phyloP scores from a whole-genome alignment of 176 grass and related monocot genomes.

The Oryza meridionalis region DNA sequence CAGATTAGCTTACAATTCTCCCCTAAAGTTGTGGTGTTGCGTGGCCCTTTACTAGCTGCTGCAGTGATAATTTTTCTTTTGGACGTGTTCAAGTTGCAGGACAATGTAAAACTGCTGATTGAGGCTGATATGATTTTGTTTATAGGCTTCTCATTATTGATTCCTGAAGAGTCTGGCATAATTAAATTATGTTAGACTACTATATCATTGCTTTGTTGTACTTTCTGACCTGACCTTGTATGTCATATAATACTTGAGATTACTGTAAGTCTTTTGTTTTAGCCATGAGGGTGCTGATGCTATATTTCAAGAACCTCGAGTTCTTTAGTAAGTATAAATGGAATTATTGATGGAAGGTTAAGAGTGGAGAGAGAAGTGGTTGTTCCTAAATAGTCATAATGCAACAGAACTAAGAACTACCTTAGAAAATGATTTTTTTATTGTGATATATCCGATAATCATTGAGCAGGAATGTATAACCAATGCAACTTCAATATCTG shows the following conservation, averaged over 20 bases:
- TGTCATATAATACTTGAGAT: conserved; percentile 6
- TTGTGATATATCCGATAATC: conserved; percentile 13
- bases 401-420: background rate
- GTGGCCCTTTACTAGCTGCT: background rate
- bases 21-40: background rate
- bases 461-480: background rate
- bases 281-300: background rate
- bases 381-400: background rate
- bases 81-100: background rate
- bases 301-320: background rate
- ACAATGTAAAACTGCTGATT: conserved; percentile 9
- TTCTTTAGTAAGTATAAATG: background rate
- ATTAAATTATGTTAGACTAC: background rate
- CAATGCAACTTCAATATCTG: conserved; percentile 6
- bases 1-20: background rate
- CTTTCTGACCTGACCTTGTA: background rate
- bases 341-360: background rate
- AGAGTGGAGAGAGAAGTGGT: background rate
- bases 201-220: background rate
- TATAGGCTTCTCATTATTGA: background rate
- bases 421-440: background rate
- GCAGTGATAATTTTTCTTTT: background rate
- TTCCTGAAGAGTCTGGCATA: conserved; percentile 15
- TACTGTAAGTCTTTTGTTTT: background rate
- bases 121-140: conserved; percentile 4